Conservation (phyloP, 805 yeast species). For the Starmerella vaccinii region DNA sequence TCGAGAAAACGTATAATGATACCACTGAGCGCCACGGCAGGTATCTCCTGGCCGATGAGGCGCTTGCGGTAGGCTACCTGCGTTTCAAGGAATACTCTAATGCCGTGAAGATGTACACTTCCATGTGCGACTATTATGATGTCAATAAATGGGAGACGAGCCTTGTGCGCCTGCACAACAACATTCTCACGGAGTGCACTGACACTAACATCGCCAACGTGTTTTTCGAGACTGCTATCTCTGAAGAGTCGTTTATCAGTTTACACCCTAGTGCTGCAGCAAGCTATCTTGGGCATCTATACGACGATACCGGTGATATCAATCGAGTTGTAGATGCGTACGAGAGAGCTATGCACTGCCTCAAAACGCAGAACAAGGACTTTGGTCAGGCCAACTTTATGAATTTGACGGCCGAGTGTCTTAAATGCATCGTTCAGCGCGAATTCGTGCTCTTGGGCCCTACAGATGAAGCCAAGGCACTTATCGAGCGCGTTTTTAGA, state of each 20-base stretch:
- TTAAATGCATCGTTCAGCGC: conserved; percentile 13
- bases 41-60: conserved; percentile 23
- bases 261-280: conserved; percentile 26
- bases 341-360: conserved; percentile 12
- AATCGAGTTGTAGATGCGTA: conserved; percentile 15
- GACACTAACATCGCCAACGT: conserved; percentile 19
- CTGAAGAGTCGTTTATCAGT: conserved; percentile 13
- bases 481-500: conserved; percentile 9
- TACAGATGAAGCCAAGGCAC: conserved; percentile 2
- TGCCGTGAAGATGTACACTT: conserved; percentile 23
- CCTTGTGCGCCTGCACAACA: conserved; percentile 23
- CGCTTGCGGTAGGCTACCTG: conserved; percentile 21
- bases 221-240: conserved; percentile 21
- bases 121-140: conserved; percentile 19
- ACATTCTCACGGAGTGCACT: conserved; percentile 21
- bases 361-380: conserved; percentile 5
- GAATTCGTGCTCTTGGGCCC: conserved; percentile 20
- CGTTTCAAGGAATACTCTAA: conserved; percentile 15
- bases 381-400: conserved; percentile 14
- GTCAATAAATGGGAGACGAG: conserved; percentile 13
- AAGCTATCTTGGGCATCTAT: conserved; percentile 16
- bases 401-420: conserved; percentile 16
- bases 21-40: conserved; percentile 22
- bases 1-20: conserved; percentile 18
- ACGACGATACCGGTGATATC: conserved; percentile 11